phyloP scores from a whole-genome alignment of 495 filamentous ascomycete genomes.

The Hypoxylon fragiforme region DNA sequence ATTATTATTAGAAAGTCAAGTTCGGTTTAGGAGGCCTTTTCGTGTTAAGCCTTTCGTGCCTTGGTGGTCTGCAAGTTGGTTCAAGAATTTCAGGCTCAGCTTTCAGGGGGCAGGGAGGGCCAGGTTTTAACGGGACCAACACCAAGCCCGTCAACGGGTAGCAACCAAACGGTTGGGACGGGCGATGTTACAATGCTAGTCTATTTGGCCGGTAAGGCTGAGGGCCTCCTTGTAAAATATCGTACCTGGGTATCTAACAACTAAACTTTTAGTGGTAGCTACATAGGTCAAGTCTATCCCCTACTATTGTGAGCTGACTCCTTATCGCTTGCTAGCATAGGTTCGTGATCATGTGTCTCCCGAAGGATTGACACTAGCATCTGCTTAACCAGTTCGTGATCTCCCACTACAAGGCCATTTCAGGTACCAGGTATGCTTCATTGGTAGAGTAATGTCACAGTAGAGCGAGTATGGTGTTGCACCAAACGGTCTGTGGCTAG shows the following conservation, averaged over 20 bases:
- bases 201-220: slow-evolving; percentile 1
- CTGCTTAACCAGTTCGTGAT: neutral
- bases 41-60: neutral
- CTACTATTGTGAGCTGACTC: neutral
- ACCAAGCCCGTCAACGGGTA: neutral
- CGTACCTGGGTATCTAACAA: neutral
- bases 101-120: neutral
- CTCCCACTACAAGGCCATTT: neutral
- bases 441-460: neutral
- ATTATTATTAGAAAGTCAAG: no score
- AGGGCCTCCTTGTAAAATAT: slow-evolving; percentile 3
- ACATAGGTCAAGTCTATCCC: neutral
- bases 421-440: neutral
- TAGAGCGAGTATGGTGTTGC: slow-evolving; percentile 4
- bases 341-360: slow-evolving; percentile 3
- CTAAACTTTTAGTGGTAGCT: neutral
- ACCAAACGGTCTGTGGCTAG: neutral
- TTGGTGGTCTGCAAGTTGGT: neutral
- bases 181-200: neutral
- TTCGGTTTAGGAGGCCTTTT: no score
- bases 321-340: neutral
- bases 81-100: neutral
- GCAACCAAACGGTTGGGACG: slow-evolving; percentile 2
- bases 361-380: neutral
- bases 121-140: slow-evolving; percentile 1